phyloP scores from a whole-genome alignment of 495 filamentous ascomycete species.

The Tuber calosporum region DNA sequence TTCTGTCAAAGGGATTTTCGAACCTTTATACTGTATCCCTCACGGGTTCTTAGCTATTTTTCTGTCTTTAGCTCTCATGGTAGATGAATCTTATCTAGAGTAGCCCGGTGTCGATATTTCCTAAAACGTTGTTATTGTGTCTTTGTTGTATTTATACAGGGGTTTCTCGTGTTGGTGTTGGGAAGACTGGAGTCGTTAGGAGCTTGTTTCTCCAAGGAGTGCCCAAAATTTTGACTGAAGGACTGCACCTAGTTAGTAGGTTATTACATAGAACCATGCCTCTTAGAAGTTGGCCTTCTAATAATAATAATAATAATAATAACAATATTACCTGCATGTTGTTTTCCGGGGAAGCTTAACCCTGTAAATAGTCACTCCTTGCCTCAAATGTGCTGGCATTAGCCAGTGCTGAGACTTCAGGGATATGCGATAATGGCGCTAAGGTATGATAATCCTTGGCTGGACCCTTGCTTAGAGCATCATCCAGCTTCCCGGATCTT shows the following conservation, averaged over 20 bases:
- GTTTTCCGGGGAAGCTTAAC: not conserved
- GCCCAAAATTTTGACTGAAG: not conserved
- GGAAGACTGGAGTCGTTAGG: not conserved
- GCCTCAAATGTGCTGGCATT: not conserved
- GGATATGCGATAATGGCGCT: not conserved
- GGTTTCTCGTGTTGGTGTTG: not conserved
- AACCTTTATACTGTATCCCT: not conserved
- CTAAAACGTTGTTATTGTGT: not conserved
- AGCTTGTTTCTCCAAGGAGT: not conserved
- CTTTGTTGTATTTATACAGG: not conserved
- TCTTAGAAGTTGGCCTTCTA: not conserved
- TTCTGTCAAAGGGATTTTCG: not conserved
- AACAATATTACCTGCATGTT: not conserved
- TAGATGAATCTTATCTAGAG: not conserved
- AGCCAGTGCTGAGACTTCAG: not conserved
- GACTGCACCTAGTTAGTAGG: not conserved
- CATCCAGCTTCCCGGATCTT: not conserved
- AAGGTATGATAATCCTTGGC: not conserved
- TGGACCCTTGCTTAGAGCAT: not conserved
- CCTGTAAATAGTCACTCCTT: not conserved
- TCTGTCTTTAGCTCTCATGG: not conserved
- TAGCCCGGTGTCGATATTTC: not conserved
- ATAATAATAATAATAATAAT: not conserved
- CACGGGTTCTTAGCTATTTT: not conserved
- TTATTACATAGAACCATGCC: not conserved